phyloP scores from a whole-genome alignment of 2,329 filamentous ascomycete genomes.

The Epichloe glyceriae region DNA sequence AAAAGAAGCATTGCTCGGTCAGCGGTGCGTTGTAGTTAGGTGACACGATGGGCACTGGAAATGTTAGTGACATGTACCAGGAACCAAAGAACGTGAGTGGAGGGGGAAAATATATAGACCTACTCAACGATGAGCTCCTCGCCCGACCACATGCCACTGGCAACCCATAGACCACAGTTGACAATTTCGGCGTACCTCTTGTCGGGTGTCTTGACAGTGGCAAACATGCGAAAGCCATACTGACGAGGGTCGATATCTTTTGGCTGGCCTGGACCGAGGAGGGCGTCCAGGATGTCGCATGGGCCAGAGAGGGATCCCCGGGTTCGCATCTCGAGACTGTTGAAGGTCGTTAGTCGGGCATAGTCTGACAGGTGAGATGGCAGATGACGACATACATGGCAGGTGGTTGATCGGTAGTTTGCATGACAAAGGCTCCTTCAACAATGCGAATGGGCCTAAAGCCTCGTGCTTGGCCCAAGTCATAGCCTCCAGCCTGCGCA shows the following conservation, averaged over 20 bases:
- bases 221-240: slow-evolving; percentile 36
- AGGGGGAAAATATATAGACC: slow-evolving; percentile 9
- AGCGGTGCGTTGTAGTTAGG: background rate
- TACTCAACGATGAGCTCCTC: slow-evolving; percentile 35
- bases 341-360: background rate
- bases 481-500: slow-evolving; percentile 28
- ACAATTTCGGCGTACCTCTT: slow-evolving; percentile 34
- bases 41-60: slow-evolving; percentile 5
- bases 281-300: slow-evolving; percentile 27
- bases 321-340: slow-evolving; percentile 31
- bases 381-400: slow-evolving; percentile 24
- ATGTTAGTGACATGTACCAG: background rate
- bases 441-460: slow-evolving; percentile 29
- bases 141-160: slow-evolving; percentile 33
- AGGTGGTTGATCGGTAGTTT: slow-evolving; percentile 32
- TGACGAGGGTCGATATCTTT: slow-evolving; percentile 28
- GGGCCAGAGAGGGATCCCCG: slow-evolving; percentile 34
- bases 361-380: background rate
- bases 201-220: slow-evolving; percentile 37
- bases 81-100: background rate
- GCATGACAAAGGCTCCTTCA: slow-evolving; percentile 36
- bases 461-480: slow-evolving; percentile 27
- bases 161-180: slow-evolving; percentile 37
- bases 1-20: background rate
- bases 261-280: slow-evolving; percentile 24